Conservation (phyloP, 495 filamentous ascomycete species). For the Penicillium chermesinum region DNA sequence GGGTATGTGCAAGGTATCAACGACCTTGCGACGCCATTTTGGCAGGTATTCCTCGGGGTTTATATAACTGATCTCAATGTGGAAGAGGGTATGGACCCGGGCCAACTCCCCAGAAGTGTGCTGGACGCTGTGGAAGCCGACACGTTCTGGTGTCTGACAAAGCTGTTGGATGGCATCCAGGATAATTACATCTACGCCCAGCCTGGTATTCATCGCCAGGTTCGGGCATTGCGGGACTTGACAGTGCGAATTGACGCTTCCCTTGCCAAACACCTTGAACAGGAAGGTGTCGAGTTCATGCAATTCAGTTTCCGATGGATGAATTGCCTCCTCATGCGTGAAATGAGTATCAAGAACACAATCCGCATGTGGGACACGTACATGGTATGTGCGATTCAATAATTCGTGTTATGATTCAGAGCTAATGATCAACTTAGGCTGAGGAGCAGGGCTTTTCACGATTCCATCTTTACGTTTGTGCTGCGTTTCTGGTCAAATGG, state of each 20-base stretch:
- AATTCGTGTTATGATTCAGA: neutral
- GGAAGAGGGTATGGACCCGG: constrained; percentile 92
- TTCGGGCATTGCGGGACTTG: constrained; percentile 78
- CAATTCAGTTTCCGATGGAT: constrained; percentile 99
- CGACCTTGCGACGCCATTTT: constrained; percentile 95
- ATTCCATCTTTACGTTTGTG: constrained; percentile 97
- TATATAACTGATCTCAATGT: constrained; percentile 94
- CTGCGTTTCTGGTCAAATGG: constrained; percentile 98
- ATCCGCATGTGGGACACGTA: constrained; percentile 99
- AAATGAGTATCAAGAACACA: constrained; percentile 91
- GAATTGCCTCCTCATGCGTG: constrained; percentile 97
- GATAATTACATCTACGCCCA: constrained; percentile 98
- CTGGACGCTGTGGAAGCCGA: constrained; percentile 97
- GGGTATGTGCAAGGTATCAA: constrained; percentile 99
- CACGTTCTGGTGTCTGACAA: constrained; percentile 96
- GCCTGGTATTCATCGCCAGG: constrained; percentile 92
- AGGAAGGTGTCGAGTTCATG: constrained; percentile 93
- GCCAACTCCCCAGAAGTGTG: constrained; percentile 82
- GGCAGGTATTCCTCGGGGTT: constrained; percentile 89
- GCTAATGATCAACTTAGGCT: constrained; percentile 52
- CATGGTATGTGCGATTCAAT: constrained; percentile 54
- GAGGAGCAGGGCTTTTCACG: constrained; percentile 98
- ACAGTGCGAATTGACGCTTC: constrained; percentile 81
- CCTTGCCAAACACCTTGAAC: constrained; percentile 82
- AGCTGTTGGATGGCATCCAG: constrained; percentile 93